Evolutionary conservation across 2,329 filamentous ascomycete genomes (phyloP), one percentile per base, ranked within the genome.

Genomic region (Colletotrichum chrysophilum): DNA sequence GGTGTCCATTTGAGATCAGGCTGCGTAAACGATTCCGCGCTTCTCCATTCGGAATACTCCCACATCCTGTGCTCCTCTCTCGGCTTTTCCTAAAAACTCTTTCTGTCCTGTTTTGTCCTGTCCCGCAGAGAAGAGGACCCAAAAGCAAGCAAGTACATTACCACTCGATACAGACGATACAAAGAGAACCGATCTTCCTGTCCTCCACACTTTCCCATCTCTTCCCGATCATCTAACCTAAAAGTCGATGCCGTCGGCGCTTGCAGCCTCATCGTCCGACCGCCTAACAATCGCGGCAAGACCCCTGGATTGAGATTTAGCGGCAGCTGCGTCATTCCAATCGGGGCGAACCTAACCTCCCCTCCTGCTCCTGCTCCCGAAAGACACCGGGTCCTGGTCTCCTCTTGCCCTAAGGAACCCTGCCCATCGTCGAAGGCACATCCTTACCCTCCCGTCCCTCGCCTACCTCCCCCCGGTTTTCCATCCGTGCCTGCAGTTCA

Each of bases 211-310:
- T 64, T 72, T 73, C 26, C 56, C 62, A 64, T 73, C 34, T 24
- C 21, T 18, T 6, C 38, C 64, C 73, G 73, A 75, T 75, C 69
- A 13, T 65, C 36, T 30, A 69, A 65, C 43, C 70, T 65, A 75
- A 75, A 71, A 68, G 18, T 75, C 73, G 58, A 75, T 73, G 70
- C 48, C 48, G 64, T 65, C 56, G 58, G 64, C 48, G 43, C 52
- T 60, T 52, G 64, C 48, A 60, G 58, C 70, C 70, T 73, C 73
- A 69, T 68, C 74, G 48, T 64, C 70, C 48, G 64, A 73, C 74
- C 70, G 36, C 58, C 28, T 34, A 34, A 28, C 70, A 60, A 62
- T 38, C 21, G 62, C 62, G 69, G 62, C 72, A 72, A 62, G 62
- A 62, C 69, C 69, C 72, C 56, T 75, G 68, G 26, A 21, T 65